These are phyloP conservation scores for Crithidia fasciculata DNA, from an alignment of 208 protist species.

Conservation along the genomic window DNA sequence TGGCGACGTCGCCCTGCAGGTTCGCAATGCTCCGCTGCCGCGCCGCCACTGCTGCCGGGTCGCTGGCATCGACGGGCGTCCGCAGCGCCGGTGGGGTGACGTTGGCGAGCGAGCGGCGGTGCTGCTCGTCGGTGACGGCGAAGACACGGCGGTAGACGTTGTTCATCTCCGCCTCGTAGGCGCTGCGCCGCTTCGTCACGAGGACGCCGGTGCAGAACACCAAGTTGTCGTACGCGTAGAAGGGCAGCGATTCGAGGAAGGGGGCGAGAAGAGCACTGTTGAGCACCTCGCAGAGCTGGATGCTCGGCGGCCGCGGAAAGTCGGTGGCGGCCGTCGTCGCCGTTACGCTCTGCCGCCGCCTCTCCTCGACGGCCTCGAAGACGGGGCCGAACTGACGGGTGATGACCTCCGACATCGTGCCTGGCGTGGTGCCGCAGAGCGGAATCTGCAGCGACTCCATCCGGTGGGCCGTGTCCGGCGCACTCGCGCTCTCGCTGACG, in stretches of 20 bases:
- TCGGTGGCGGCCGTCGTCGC: not conserved
- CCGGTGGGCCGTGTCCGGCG: not conserved
- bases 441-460: slow-evolving; percentile 36
- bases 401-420: slow-evolving; percentile 34
- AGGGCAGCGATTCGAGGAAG: slow-evolving; percentile 32
- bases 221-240: slow-evolving; percentile 68
- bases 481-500: not conserved
- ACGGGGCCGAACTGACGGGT: slow-evolving; percentile 12
- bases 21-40: slow-evolving; percentile 18
- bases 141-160: slow-evolving; percentile 48
- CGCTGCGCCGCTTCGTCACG: slow-evolving; percentile 8
- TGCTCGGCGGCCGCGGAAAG: slow-evolving; percentile 21
- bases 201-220: slow-evolving; percentile 52
- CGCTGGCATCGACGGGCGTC: not conserved
- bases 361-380: slow-evolving; percentile 23
- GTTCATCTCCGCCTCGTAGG: slow-evolving; percentile 40
- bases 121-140: slow-evolving; percentile 51
- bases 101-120: slow-evolving; percentile 49
- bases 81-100: slow-evolving; percentile 36
- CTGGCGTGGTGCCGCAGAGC: slow-evolving; percentile 37
- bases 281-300: slow-evolving; percentile 46
- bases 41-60: slow-evolving; percentile 5
- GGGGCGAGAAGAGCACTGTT: slow-evolving; percentile 41
- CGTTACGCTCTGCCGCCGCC: not conserved
- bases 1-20: slow-evolving; percentile 29